Evolutionary conservation across 1,284 basidiomycete genomes (phyloP), one percentile per base, ranked within the genome.

Genomic region (Rhodotorula sp.): DNA sequence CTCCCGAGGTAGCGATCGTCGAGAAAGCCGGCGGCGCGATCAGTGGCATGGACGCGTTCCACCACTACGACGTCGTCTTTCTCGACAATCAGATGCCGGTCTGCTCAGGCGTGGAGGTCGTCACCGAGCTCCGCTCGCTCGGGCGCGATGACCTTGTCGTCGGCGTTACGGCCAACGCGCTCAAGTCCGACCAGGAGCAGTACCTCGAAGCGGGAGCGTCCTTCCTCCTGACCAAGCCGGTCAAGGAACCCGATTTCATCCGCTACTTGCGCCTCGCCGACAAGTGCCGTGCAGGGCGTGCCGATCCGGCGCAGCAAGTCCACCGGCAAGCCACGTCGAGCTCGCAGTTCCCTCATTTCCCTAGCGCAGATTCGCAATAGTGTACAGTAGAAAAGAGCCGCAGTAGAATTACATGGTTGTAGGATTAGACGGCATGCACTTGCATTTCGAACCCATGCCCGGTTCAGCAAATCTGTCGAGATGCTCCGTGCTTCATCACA

Each of bases 41-140:
- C 20, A 58, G 56, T 8, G 72, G 72, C 8, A 56, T 72, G 54
- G 68, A 72, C 54, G 63, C 63, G 10, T 57, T 67, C 57, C 60
- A 65, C 39, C 72, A 79, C 58, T 93, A 86, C 78, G 89, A 46
- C 26, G 29, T 56, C 21, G 63, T 64, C 43, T 64, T 64, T 54
- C 63, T 64, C 43, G 63, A 64, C 63, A 64, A 64, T 43, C 63
- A 64, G 54, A 64, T 64, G 63, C 63, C 63, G 18, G 63, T 64
- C 58, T 85, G 91, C 84, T 89, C 89, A 64, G 92, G 92, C n/a
- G 82, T 93, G 57, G 88, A 89, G 74, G 86, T 88, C 46, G 88
- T 91, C 3, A 80, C 85, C 64, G 88, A 86, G 78, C 82, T 94
- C 57, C 83, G 92, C 65, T 84, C 85, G 70, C 81, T 90, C 78